Percentiles rank a stretch among this genome's conserved stretches.
phyloP scores from a whole-genome alignment of 805 yeast genomes.

The Yarrowia sp. region DNA sequence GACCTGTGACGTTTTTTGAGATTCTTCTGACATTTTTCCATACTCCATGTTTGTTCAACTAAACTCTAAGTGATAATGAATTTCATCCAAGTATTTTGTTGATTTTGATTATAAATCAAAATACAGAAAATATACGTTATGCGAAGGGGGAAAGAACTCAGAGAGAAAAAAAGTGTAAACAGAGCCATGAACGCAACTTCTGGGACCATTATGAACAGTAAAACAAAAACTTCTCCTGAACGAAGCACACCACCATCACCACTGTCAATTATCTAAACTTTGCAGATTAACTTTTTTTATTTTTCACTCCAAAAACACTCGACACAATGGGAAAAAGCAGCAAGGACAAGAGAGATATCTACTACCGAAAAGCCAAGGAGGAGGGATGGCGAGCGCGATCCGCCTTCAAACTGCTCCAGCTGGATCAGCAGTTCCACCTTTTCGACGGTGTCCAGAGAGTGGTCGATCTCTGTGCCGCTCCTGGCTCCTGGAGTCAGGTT shows the following conservation, averaged over 20 bases:
- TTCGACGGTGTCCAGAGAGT: conserved; percentile 73
- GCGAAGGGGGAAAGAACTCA: no score
- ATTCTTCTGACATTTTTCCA: no score
- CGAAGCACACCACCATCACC: neutral
- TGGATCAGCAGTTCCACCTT: conserved; percentile 85
- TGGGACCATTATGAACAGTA: no score
- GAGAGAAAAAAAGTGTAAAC: no score
- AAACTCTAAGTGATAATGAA: no score
- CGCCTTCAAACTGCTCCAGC: conserved; percentile 87
- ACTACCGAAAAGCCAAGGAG: conserved; percentile 88
- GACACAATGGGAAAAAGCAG: conserved; percentile 82
- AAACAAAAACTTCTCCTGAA: neutral
- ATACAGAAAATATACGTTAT: no score
- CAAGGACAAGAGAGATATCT: conserved; percentile 90
- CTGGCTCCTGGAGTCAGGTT: conserved; percentile 98
- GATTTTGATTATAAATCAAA: no score
- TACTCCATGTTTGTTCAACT: no score
- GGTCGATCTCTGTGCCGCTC: conserved; percentile 97
- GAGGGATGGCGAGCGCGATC: conserved; percentile 98
- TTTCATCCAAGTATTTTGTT: no score
- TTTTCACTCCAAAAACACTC: neutral
- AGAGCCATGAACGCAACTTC: no score
- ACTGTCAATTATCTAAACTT: no score
- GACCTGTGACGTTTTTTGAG: no score
- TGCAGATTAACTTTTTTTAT: neutral